Conservation (phyloP, 2,329 filamentous ascomycete genomes). For the Cladophialophora exuberans region DNA sequence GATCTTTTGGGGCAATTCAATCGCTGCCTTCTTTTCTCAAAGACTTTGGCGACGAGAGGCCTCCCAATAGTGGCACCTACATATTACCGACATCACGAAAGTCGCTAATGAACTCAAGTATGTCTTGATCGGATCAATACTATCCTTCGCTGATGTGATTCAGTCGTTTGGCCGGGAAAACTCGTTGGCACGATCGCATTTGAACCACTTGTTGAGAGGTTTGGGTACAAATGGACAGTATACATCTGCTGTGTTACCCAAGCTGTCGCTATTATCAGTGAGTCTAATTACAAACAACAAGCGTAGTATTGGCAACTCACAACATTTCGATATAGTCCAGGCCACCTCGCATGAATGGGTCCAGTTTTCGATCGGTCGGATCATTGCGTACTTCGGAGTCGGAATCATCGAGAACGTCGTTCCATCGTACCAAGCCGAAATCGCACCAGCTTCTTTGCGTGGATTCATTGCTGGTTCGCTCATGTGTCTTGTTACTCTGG, state of each 20-base stretch:
- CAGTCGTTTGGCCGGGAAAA: background rate
- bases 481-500: background rate
- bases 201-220: background rate
- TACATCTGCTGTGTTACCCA: background rate
- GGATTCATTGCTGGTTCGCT: background rate
- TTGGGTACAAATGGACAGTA: background rate
- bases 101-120: background rate
- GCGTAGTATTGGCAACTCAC: background rate
- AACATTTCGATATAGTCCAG: background rate
- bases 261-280: background rate
- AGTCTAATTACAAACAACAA: background rate
- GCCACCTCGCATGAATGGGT: background rate
- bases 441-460: background rate
- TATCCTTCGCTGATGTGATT: too few species aligned
- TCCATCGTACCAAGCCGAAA: background rate
- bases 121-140: too few species aligned
- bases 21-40: background rate
- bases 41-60: background rate
- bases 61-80: background rate
- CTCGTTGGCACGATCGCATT: background rate
- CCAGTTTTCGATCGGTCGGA: background rate
- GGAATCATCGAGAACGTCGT: slow-evolving; percentile 1
- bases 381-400: background rate
- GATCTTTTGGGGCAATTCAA: slow-evolving; percentile 3
- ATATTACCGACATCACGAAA: background rate